These are phyloP conservation scores for Acanthamoeba triangularis DNA, from an alignment of 208 protist genomes.

Conservation along the genomic window DNA sequence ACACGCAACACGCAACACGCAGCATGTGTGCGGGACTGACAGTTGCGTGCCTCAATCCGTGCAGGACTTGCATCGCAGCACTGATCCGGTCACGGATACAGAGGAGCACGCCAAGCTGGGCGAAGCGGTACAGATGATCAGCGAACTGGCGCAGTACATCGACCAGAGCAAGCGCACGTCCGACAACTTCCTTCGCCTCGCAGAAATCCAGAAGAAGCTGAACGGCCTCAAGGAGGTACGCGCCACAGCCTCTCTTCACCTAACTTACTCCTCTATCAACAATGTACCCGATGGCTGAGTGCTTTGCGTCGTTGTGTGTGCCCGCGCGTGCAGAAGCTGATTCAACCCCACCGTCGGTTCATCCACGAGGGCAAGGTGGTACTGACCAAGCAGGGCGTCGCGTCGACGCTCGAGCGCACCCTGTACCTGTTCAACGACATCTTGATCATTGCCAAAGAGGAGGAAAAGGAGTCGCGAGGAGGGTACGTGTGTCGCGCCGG, in stretches of 20 bases:
- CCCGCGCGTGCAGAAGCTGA: slow-evolving; percentile 3
- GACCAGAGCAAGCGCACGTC: slow-evolving; percentile 70
- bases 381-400: neutral
- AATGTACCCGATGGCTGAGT: too few species aligned
- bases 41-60: neutral
- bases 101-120: slow-evolving; percentile 47
- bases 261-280: neutral
- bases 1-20: too few species aligned
- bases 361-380: slow-evolving; percentile 39
- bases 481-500: neutral
- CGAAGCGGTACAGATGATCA: slow-evolving; percentile 41
- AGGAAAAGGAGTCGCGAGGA: slow-evolving; percentile 6
- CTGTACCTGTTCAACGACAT: slow-evolving; percentile 74
- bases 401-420: neutral
- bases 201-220: slow-evolving; percentile 55
- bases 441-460: slow-evolving; percentile 54
- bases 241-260: neutral
- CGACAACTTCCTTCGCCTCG: slow-evolving; percentile 62
- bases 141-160: slow-evolving; percentile 70
- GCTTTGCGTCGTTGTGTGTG: neutral
- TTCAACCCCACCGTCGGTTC: slow-evolving; percentile 54
- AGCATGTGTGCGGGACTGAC: neutral
- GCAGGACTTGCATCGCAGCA: slow-evolving; percentile 58
- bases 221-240: slow-evolving; percentile 34
- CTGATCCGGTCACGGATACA: neutral